Percentiles rank a stretch among this genome's conserved stretches.
phyloP scores from a whole-genome alignment of 768 basidiomycete genomes.

The Gyrodon lividus region DNA sequence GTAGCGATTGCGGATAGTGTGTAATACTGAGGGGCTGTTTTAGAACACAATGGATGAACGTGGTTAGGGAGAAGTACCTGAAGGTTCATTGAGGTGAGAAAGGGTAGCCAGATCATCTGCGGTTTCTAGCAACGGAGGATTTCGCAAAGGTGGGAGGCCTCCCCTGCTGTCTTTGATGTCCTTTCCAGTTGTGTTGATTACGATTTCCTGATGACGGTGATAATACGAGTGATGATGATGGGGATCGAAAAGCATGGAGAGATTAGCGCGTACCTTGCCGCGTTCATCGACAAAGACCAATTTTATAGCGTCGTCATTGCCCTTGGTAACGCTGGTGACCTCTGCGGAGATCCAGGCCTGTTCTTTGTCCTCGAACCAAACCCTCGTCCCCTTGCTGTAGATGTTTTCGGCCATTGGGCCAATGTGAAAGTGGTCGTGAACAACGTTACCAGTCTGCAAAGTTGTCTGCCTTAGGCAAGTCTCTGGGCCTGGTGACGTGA shows the following conservation, averaged over 20 bases:
- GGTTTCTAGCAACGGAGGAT: conserved; percentile 94
- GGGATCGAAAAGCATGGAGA: conserved; percentile 6
- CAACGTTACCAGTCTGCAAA: too few relatives aligned
- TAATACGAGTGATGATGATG: not conserved
- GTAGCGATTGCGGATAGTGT: conserved; percentile 96
- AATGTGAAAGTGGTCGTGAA: conserved; percentile 19
- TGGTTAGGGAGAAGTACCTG: conserved; percentile 54
- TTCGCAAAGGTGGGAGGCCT: conserved; percentile 87
- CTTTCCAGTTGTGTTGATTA: conserved; percentile 74
- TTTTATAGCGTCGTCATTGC: conserved; percentile 71
- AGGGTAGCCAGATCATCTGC: conserved; percentile 98
- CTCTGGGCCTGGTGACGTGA: too few relatives aligned
- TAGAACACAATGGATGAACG: not conserved
- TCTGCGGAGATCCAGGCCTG: conserved; percentile 93
- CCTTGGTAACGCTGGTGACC: conserved; percentile 64
- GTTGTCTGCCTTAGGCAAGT: too few relatives aligned
- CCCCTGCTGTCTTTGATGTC: conserved; percentile 79
- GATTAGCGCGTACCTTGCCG: conserved; percentile 65
- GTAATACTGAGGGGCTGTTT: conserved; percentile 61
- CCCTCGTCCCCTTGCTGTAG: conserved; percentile 85
- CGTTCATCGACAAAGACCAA: conserved; percentile 88
- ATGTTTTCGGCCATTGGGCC: conserved; percentile 83
- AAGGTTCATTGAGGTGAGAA: conserved; percentile 97
- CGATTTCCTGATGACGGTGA: conserved; percentile 57
- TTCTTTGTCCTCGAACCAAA: conserved; percentile 94